These are phyloP conservation scores for Saccharum hybrid DNA, from an alignment of 202 grass and related monocot genomes.

Conservation along the genomic window DNA sequence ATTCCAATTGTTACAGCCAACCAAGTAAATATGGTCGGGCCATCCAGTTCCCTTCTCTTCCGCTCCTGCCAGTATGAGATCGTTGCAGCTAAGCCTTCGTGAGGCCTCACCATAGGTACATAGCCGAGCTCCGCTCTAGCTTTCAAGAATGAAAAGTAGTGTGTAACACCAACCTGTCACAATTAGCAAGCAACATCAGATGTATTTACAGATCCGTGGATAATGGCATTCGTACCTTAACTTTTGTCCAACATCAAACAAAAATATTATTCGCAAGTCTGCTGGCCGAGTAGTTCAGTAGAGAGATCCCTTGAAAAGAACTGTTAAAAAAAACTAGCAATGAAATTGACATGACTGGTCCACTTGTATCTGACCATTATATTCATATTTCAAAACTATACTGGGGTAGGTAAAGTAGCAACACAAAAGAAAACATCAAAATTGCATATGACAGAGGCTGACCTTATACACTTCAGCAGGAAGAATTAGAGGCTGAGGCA, in stretches of 20 bases:
- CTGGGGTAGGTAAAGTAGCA: constrained; percentile 8
- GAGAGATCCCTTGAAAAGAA: constrained; percentile 11
- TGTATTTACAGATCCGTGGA: not conserved
- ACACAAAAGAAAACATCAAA: not conserved
- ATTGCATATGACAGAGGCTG: constrained; percentile 8
- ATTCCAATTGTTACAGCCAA: constrained; percentile 54
- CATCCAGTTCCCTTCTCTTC: constrained; percentile 81
- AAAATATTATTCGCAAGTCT: constrained; percentile 2
- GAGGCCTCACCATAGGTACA: constrained; percentile 66
- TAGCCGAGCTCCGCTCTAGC: constrained; percentile 83
- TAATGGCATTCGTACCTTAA: not conserved
- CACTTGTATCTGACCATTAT: not conserved
- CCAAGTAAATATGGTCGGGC: constrained; percentile 78
- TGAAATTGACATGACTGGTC: not conserved
- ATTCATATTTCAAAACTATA: constrained; percentile 19
- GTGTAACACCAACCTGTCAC: constrained; percentile 82
- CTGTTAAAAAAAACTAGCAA: not conserved
- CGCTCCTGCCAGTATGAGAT: constrained; percentile 73
- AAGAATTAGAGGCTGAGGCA: constrained; percentile 80
- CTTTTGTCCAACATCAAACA: constrained; percentile 27
- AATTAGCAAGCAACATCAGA: constrained; percentile 46
- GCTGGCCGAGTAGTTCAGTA: not conserved
- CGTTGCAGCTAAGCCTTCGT: constrained; percentile 67
- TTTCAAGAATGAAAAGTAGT: constrained; percentile 94
- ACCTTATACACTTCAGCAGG: constrained; percentile 99